phyloP scores from a whole-genome alignment of 148 eudicot species.

The Persicaria tinctoria region DNA sequence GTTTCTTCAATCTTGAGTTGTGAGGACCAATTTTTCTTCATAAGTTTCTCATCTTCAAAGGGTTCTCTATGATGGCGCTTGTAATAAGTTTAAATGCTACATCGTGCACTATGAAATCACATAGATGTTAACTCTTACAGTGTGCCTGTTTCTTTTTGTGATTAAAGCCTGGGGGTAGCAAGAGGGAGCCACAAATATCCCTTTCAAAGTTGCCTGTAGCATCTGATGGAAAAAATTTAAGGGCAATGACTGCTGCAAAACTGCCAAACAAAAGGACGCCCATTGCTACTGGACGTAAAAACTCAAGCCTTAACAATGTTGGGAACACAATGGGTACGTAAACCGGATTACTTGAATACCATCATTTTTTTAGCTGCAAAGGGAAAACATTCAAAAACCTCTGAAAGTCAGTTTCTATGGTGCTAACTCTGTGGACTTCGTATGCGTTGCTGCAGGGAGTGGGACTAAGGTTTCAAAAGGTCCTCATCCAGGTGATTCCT shows the following conservation, averaged over 20 bases:
- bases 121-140: background rate
- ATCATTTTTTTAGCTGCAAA: background rate
- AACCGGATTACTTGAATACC: background rate
- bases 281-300: slow-evolving; percentile 32
- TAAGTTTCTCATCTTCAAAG: background rate
- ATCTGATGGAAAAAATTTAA: slow-evolving; percentile 23
- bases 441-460: slow-evolving; percentile 35
- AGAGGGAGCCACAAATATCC: slow-evolving; percentile 27
- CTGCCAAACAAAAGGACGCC: slow-evolving; percentile 48
- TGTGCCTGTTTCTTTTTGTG: background rate
- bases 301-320: slow-evolving; percentile 32
- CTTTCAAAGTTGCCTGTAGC: slow-evolving; percentile 36
- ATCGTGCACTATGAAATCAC: background rate
- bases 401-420: background rate
- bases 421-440: slow-evolving; percentile 3
- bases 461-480: slow-evolving; percentile 28
- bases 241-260: slow-evolving; percentile 30
- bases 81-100: background rate
- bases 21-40: background rate
- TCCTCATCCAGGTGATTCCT: slow-evolving; percentile 27
- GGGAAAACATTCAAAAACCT: background rate
- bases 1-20: too few relatives aligned
- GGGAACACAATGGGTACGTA: slow-evolving; percentile 29
- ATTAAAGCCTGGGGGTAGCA: slow-evolving; percentile 35
- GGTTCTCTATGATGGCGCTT: background rate